Evolutionary conservation across 148 eudicot genomes (phyloP).

Genomic region (Nepenthes mirabilis): DNA sequence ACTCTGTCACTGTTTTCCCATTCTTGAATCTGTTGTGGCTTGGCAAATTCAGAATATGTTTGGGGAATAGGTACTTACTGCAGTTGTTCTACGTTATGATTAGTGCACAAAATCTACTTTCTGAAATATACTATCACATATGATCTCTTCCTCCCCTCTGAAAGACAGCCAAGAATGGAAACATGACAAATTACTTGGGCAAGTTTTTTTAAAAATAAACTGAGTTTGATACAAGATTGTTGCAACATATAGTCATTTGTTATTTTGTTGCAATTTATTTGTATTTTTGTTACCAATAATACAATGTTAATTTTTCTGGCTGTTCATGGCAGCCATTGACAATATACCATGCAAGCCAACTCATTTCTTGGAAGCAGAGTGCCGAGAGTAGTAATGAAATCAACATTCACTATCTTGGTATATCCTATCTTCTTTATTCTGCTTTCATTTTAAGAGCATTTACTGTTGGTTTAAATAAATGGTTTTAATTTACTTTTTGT

Average conservation of each 20-base stretch:
- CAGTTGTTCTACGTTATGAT: no score
- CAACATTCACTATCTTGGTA: conserved; percentile 82
- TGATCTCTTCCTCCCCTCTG: no score
- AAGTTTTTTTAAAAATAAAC: no score
- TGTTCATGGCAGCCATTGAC: conserved; percentile 62
- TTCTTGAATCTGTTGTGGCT: neutral
- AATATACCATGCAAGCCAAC: conserved; percentile 52
- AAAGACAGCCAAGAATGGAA: no score
- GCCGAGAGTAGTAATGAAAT: conserved; percentile 22
- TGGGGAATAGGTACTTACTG: no score
- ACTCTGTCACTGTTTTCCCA: neutral
- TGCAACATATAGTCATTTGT: neutral
- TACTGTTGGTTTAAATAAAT: neutral
- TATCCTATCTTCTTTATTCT: conserved; percentile 1
- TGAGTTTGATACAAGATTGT: no score
- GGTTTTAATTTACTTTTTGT: neutral
- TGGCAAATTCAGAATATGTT: neutral
- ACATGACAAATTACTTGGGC: no score
- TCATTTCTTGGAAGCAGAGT: conserved; percentile 24
- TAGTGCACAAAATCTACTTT: no score
- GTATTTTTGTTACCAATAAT: neutral
- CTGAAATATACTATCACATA: no score
- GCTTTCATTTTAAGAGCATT: neutral
- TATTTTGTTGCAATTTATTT: neutral
- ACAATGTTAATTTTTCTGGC: conserved; percentile 2